Conservation (phyloP, 2,329 filamentous ascomycete species). For the Emydomyces testavorans region DNA sequence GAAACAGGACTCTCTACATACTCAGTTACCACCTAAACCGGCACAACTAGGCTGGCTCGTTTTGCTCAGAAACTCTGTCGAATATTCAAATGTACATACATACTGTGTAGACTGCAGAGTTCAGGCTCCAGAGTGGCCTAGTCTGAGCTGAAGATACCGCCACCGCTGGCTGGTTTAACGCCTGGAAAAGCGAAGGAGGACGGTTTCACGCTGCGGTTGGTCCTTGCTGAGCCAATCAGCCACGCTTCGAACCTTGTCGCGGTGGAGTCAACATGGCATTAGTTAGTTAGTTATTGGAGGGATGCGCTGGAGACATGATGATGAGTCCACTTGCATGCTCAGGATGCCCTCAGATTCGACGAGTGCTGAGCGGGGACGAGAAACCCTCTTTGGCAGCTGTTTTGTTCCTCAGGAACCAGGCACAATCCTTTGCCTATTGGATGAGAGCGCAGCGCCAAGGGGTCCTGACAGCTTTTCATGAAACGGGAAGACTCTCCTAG, state of each 20-base stretch:
- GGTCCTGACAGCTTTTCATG: not conserved
- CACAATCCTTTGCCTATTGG: constrained; percentile 3
- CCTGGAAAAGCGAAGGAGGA: not conserved
- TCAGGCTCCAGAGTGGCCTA: not conserved
- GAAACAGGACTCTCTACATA: too few species aligned
- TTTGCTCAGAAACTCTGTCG: too few species aligned
- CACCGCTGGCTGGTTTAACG: not conserved
- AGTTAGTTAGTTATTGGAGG: too few species aligned
- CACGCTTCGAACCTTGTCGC: not conserved
- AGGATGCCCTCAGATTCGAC: constrained; percentile 2
- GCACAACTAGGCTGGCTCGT: too few species aligned
- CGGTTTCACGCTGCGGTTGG: not conserved
- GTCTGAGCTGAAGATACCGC: not conserved
- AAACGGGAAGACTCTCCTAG: not conserved
- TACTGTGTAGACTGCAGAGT: not conserved
- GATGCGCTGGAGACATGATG: too few species aligned
- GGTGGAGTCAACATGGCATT: too few species aligned
- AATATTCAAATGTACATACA: too few species aligned
- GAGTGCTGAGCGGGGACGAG: not conserved
- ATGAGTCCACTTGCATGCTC: too few species aligned
- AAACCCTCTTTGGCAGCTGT: not conserved
- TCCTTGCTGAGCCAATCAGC: not conserved
- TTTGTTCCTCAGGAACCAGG: constrained; percentile 4
- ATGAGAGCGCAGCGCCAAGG: constrained; percentile 1
- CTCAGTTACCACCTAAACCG: too few species aligned